Evolutionary conservation across 352 stramenopile genomes (phyloP), one percentile per base, ranked within the genome.

Genomic region (Globisporangium canariense): DNA sequence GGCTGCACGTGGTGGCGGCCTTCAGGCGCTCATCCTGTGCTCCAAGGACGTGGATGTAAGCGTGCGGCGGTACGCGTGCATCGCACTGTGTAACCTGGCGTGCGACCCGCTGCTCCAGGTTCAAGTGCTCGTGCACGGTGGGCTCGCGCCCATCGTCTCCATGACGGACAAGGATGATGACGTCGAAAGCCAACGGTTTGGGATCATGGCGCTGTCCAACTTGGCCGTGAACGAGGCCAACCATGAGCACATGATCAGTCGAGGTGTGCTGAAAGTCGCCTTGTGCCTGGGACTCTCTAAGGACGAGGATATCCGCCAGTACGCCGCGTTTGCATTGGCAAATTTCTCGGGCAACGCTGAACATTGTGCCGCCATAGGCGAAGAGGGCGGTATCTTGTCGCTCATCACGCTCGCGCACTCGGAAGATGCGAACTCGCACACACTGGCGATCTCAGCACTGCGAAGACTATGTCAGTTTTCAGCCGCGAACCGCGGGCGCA

Each of bases 161-260:
- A 85, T 98, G 63, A 90, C 83, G 10, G 68, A 89, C 22, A 43
- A 65, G 4, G 69, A 79, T 16, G 70, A 76, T 7, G 80, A 97
- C 70, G 32, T 88, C 0, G 91, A 97, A 56, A 94, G 81, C 52
- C 88, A 97, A 64, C 73, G 91, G 1, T 97, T 98, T 72, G 92
- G 90, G 30, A 90, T 98, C 67, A 98, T 98, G 91, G 95, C 93
- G 36, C 72, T 99, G 9, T 94, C 86, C 13, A 99, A 98, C 69
- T 74, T 99, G 20, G 91, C 94, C 0, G 90, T 90, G 40, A 98
- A 98, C 64, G 91, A 98, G 65, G 83, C 77, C 63, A 99, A 98
- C 67, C 95, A 98, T 68, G 78, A 81, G 40, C 81, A 90, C 53
- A 86, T 99, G 80, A 86, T 98, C 46, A 70, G 79, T 7, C 90